Evolutionary conservation across 1,284 basidiomycete genomes (phyloP), one percentile per base, ranked within the genome.

Genomic region (Uromyces viciae-fabae): DNA sequence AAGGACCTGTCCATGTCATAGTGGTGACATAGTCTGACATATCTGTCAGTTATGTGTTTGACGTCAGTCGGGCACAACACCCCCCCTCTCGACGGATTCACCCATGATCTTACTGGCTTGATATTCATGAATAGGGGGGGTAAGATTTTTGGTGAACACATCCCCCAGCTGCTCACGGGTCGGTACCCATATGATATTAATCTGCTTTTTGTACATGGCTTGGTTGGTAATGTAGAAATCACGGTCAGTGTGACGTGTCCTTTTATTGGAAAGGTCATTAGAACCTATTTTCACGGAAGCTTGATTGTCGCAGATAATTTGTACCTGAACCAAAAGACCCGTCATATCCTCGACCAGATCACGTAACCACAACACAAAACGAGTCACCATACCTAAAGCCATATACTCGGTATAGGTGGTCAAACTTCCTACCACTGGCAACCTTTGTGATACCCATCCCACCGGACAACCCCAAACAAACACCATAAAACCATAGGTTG

Each of bases 191-290:
- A 4, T 9, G 3, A 75, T 28, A 17, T 25, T n/a, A 3, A 58
- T 15, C 19, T 75, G 28, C 52, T 25, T 9, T 3, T 58, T 56
- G 40, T n/a, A 75, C 2, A 42, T 19, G 11, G 9, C 49, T 42
- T 62, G 40, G 56, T 75, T 75, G 9, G 38, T 43, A 9, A 60
- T 58, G 58, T 38, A 75, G 36, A 62, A 75, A 1, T 75, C 49
- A 15, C 56, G 28, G 28, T 75, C 56, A 7, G 36, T 40, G 25
- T 75, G 73, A 11, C 42, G 14, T 15, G 52, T 75, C 1, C 73
- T 31, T 62, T 75, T 75, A 38, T 75, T 75, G 3, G 73, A 58
- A 3, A n/a, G 11, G 25, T 75, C 40, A 33, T 75, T 40, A 2
- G 25, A 9, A 33, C 31, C 7, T 1, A 62, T 15, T 11, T 56